These are phyloP conservation scores for Arthrobotrys sinensis DNA, from an alignment of 2,329 filamentous ascomycete genomes.

Conservation along the genomic window DNA sequence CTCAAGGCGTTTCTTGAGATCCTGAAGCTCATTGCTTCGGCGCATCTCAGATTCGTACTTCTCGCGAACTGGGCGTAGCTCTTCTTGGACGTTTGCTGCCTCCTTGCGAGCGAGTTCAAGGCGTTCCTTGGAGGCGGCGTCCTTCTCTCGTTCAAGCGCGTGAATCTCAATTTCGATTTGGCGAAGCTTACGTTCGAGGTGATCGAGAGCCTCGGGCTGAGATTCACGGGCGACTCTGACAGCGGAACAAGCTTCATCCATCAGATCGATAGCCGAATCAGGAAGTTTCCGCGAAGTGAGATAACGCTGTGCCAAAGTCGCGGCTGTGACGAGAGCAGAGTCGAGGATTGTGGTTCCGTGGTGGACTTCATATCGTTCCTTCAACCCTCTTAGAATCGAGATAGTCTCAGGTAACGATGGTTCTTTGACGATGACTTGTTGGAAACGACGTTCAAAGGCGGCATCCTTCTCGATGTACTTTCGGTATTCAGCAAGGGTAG, in stretches of 20 bases:
- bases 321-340: constrained; percentile 89
- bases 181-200: constrained; percentile 87
- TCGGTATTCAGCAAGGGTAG: constrained; percentile 92
- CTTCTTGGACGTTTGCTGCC: constrained; percentile 93
- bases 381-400: constrained; percentile 97
- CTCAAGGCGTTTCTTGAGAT: constrained; percentile 95
- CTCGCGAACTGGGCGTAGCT: constrained; percentile 89
- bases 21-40: constrained; percentile 90
- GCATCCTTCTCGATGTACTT: constrained; percentile 99
- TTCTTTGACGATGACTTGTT: constrained; percentile 97
- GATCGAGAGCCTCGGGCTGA: constrained; percentile 95
- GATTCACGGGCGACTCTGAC: constrained; percentile 96
- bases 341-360: constrained; percentile 98
- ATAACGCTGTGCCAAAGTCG: constrained; percentile 93
- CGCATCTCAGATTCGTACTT: constrained; percentile 96
- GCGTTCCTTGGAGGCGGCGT: constrained; percentile 89
- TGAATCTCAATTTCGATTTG: constrained; percentile 98
- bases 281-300: constrained; percentile 91
- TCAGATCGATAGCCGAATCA: constrained; percentile 95
- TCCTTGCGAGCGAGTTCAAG: constrained; percentile 88
- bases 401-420: constrained; percentile 89
- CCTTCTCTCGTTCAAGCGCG: constrained; percentile 91
- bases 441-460: constrained; percentile 97
- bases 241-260: constrained; percentile 97
- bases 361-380: constrained; percentile 98